Base-by-base conservation (phyloP, 306 rosid species). In the Casuarina glauca region DNA sequence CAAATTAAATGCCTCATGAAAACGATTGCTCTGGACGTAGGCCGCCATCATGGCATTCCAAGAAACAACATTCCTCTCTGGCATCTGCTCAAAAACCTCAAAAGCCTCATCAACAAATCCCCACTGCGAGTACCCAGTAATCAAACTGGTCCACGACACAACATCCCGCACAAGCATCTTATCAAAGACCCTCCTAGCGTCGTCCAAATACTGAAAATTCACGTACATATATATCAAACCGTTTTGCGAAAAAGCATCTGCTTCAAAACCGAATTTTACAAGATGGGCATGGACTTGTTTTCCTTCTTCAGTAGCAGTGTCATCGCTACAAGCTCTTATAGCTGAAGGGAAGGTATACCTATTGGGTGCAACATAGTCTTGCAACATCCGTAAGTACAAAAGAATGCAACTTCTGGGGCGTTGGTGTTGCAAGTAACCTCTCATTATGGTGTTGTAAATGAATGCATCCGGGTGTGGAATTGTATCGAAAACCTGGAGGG, bases 21-120 rank as follows among this genome's bases (percentile, higher is more conserved):
- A 84, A 4, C 88, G 85, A 67, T 86, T 78, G 76, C 75, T 85
- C 73, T 78, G 86, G 11, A 88, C 95, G 77, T 78, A 88, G n/a
- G 74, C 73, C 7, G 95, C 86, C 77, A 87, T 87, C 89, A 90
- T 84, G 68, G 90, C 91, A 50, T 90, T 90, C 94, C 94, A 91
- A 68, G 91, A 81, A 69, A 81, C 88, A 54, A 85, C 77, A 26
- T 76, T 84, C 72, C 63, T 82, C 46, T 84, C 85, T 0, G 89
- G 91, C 90, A 87, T 88, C 70, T 79, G 80, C 38, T 88, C 79
- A 20, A 90, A 90, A 26, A 88, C 74, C 41, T 64, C 53, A 41
- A 80, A 85, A 9, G 93, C 91, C 63, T 87, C 78, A 9, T 91
- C 91, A 19, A 88, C 73, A 6, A 76, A 58, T 1, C 94, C 93